Percentiles rank a stretch among this genome's conserved stretches.
phyloP scores from a whole-genome alignment of 495 filamentous ascomycete species.

The Daldinia decipiens region DNA sequence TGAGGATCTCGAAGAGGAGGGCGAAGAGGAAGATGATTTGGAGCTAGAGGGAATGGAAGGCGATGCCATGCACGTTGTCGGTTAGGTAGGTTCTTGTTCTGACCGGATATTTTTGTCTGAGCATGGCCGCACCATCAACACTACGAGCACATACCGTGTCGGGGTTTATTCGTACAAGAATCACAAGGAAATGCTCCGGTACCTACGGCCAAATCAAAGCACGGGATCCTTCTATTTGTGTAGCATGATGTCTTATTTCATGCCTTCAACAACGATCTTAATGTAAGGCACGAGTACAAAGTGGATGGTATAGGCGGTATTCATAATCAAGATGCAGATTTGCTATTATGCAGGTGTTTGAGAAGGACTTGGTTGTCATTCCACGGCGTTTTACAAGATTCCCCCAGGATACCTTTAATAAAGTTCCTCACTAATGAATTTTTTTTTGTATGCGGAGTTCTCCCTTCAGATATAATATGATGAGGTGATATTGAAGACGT shows the following conservation, averaged over 20 bases:
- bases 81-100: constrained; percentile 29
- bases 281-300: constrained; percentile 17
- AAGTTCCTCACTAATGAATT: constrained; percentile 18
- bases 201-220: neutral
- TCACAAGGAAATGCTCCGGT: neutral
- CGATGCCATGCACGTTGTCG: constrained; percentile 47
- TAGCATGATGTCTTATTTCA: constrained; percentile 1
- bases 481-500: neutral
- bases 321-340: constrained; percentile 34
- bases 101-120: constrained; percentile 5
- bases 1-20: constrained; percentile 56
- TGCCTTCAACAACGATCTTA: neutral
- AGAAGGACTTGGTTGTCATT: constrained; percentile 35
- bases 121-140: neutral
- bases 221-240: neutral
- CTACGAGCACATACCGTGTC: neutral
- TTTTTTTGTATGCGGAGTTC: neutral
- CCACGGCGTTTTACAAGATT: constrained; percentile 42
- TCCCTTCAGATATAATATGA: neutral
- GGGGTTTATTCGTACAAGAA: constrained; percentile 1
- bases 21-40: constrained; percentile 58
- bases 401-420: constrained; percentile 36
- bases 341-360: constrained; percentile 34
- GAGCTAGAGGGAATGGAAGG: constrained; percentile 52
- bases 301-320: constrained; percentile 24